Evolutionary conservation across 163 green algal species (phyloP), one percentile per base, ranked within the genome.

Genomic region (Scenedesmus sp.): DNA sequence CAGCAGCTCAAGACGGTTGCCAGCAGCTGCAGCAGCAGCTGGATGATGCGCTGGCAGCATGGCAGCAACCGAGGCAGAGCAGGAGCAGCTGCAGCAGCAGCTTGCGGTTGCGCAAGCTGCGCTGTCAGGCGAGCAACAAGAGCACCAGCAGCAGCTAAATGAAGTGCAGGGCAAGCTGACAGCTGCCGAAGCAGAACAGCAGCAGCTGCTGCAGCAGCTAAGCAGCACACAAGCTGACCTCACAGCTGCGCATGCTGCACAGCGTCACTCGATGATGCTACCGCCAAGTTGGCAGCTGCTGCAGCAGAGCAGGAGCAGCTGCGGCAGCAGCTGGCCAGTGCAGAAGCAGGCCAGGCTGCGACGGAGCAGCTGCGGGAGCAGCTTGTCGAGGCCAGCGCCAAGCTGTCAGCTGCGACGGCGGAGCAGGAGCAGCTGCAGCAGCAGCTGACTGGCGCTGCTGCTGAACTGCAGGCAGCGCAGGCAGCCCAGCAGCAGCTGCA

Each of bases 401-500:
- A 65, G 37, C 73, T 83, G 9, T 30, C 44, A 73, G 81, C 81
- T 42, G 81, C 81, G 24, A 26, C 26, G 18, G 81, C 81, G 13
- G 81, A 42, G 13, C 37, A 44, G 10, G 81, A 89, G 65, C 16
- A 88, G 37, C 59, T 81, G 40, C 46, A 81, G 35, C 37, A 88
- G 83, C 51, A 76, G 51, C 37, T 87, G 0, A 30, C 44, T 53
- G 33, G 24, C 1, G 2, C 78, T 37, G 37, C 37, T n/a, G 40
- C 24, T 33, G 78, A 49, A 6, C 43, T 84, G 0, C 51, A 59
- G 78, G 33, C 40, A 20, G 42, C 43, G 1, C 78, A 51, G 0
- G 22, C 40, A 33, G 44, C 44, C 42, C 7, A 81, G 83, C 53
- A 88, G 83, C 83, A 81, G 83, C 83, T 86, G 80, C 80, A 72